phyloP scores from a whole-genome alignment of 805 yeast genomes.

The Spathaspora sp. region DNA sequence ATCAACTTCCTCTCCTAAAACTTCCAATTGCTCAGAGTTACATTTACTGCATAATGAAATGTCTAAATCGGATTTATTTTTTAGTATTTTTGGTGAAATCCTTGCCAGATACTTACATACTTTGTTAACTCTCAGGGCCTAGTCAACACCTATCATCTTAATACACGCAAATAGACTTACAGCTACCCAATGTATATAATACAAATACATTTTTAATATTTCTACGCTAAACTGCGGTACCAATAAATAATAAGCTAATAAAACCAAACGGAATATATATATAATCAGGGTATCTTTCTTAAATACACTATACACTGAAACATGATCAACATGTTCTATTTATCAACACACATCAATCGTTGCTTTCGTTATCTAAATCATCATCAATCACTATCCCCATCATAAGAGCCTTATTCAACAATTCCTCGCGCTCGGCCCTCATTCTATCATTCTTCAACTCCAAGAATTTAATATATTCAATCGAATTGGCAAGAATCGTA shows the following conservation, averaged over 20 bases:
- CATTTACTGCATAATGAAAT: too few species aligned
- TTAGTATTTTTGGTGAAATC: too few species aligned
- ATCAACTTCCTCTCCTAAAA: too few species aligned
- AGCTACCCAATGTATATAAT: not conserved
- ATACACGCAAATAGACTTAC: not conserved
- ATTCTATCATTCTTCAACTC: conserved; percentile 56
- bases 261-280: not conserved
- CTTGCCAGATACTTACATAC: too few species aligned
- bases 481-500: conserved; percentile 70
- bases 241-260: not conserved
- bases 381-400: conserved; percentile 23
- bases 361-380: conserved; percentile 1
- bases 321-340: not conserved
- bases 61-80: too few species aligned
- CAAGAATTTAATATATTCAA: conserved; percentile 74
- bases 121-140: too few species aligned
- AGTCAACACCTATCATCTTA: not conserved
- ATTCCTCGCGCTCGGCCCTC: conserved; percentile 48
- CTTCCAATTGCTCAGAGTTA: too few species aligned
- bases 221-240: not conserved
- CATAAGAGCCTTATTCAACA: conserved; percentile 35
- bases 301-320: not conserved
- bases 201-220: not conserved
- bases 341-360: not conserved
- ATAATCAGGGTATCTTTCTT: not conserved